Conservation (phyloP, 139 green algal genomes). For the Desmodesmus armatus region DNA sequence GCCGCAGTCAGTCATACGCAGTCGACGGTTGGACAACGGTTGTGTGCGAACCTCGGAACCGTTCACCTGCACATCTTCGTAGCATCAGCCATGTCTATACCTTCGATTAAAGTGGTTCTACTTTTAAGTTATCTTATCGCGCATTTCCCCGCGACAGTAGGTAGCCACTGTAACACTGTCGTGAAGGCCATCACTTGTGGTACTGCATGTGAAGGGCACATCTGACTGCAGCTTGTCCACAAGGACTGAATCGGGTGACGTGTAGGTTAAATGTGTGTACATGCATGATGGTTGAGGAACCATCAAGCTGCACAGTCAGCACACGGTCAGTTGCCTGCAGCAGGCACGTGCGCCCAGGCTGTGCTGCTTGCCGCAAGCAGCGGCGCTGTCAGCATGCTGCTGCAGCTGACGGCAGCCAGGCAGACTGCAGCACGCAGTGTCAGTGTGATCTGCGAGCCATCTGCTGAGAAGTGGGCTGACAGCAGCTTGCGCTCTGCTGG, state of each 20-base stretch:
- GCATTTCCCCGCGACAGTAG: too few relatives aligned
- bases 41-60: too few relatives aligned
- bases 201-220: slow-evolving; percentile 13
- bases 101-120: too few relatives aligned
- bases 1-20: too few relatives aligned
- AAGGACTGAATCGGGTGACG: neutral
- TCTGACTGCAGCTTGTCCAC: neutral
- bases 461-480: neutral
- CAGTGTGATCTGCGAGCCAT: neutral
- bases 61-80: too few relatives aligned
- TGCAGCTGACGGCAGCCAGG: neutral
- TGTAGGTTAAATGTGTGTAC: neutral
- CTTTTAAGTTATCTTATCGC: too few relatives aligned
- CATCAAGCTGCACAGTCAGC: neutral
- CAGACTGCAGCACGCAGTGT: neutral
- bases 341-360: neutral
- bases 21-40: too few relatives aligned
- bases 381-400: neutral
- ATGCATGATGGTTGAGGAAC: neutral
- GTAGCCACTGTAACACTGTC: neutral
- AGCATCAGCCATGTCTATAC: too few relatives aligned
- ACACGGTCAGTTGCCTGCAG: neutral
- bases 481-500: neutral
- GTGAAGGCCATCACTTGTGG: too few relatives aligned
- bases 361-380: neutral